phyloP scores from a whole-genome alignment of 345 rosid species.

The Eucalyptus leucophloia region DNA sequence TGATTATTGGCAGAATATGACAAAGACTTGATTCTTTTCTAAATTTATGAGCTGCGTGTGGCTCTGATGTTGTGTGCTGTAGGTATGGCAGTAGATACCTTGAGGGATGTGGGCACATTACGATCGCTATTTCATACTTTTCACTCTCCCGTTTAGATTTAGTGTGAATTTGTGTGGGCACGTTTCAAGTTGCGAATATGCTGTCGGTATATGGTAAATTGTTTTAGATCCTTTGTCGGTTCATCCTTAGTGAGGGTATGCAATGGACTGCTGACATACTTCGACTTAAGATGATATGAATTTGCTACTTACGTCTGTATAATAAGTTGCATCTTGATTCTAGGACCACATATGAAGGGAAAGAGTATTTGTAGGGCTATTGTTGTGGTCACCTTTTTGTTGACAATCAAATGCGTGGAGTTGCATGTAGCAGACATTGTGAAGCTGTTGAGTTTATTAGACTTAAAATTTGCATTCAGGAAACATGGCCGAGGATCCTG shows the following conservation, averaged over 20 bases:
- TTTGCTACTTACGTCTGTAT: not conserved
- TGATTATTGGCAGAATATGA: not conserved
- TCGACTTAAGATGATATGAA: not conserved
- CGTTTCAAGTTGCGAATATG: not conserved
- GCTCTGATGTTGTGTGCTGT: not conserved
- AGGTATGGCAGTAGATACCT: not conserved
- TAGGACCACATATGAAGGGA: not conserved
- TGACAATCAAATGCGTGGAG: not conserved
- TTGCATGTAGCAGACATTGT: not conserved
- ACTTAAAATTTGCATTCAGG: not conserved
- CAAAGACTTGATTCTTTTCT: not conserved
- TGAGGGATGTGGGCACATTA: not conserved
- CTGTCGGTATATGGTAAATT: not conserved
- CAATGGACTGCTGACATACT: not conserved
- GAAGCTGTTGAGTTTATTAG: not conserved
- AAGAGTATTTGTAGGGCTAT: not conserved
- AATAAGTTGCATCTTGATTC: not conserved
- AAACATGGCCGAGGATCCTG: constrained; percentile 45
- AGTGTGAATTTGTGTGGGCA: not conserved
- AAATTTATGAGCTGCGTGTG: not conserved
- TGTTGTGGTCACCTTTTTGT: not conserved
- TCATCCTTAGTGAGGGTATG: not conserved
- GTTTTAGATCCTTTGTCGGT: not conserved
- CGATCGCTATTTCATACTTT: not conserved
- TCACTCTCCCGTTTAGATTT: not conserved